phyloP scores from a whole-genome alignment of 208 protist genomes.

The Porcisia deanei region DNA sequence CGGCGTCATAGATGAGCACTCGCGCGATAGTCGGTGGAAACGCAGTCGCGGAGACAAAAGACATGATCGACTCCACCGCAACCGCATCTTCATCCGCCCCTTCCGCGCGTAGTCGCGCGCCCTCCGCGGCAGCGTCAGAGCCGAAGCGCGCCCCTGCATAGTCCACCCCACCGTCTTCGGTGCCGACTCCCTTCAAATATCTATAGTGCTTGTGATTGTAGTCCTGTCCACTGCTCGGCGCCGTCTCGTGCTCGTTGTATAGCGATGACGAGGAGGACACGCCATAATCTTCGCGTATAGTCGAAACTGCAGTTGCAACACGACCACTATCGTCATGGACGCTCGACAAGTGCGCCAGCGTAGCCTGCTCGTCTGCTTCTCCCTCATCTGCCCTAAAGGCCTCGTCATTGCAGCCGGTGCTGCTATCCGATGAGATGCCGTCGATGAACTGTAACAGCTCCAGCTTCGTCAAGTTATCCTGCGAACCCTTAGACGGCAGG shows the following conservation, averaged over 20 bases:
- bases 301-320: not conserved
- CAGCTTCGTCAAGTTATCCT: slow-evolving; percentile 55
- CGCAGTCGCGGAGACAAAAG: slow-evolving; percentile 45
- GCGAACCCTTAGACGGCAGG: slow-evolving; percentile 38
- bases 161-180: not conserved
- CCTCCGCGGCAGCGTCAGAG: slow-evolving; percentile 2
- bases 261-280: not conserved
- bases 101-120: not conserved
- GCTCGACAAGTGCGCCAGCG: not conserved
- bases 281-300: not conserved
- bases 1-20: slow-evolving; percentile 70
- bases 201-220: not conserved
- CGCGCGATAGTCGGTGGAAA: slow-evolving; percentile 54
- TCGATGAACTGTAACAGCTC: slow-evolving; percentile 71
- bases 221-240: not conserved
- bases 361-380: slow-evolving; percentile 13
- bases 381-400: not conserved
- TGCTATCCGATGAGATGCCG: slow-evolving; percentile 35
- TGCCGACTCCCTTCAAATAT: not conserved
- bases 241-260: not conserved
- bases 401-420: not conserved
- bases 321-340: not conserved
- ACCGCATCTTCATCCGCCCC: slow-evolving; percentile 21
- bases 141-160: not conserved
- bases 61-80: slow-evolving; percentile 32